A percentile compares a stretch with the other conserved stretches of the same genome.
Evolutionary conservation across 2,329 filamentous ascomycete species (phyloP).

Genomic region (Neofusicoccum sp.): DNA sequence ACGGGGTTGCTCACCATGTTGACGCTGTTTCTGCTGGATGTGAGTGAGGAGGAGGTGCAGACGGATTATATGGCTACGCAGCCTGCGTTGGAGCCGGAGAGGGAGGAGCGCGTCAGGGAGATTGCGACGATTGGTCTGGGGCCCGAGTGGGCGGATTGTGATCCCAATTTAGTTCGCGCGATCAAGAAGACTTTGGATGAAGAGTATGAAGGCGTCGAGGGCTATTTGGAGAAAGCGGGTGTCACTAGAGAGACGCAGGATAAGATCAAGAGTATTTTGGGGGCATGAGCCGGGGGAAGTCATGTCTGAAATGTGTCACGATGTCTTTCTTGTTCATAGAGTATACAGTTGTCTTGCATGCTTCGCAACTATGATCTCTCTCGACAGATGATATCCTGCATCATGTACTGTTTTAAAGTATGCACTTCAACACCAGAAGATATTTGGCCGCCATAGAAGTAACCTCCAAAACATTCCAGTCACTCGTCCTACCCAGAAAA

Average conservation of each 20-base stretch:
- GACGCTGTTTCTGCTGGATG: constrained; percentile 63
- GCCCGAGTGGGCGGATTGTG: constrained; percentile 49
- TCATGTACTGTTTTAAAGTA: no score
- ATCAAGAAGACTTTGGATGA: constrained; percentile 61
- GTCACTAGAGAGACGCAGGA: constrained; percentile 41
- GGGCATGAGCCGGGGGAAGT: background rate
- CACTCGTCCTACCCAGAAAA: no score
- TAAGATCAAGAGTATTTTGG: constrained; percentile 37
- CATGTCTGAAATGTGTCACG: no score
- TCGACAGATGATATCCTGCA: no score
- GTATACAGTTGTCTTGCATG: no score
- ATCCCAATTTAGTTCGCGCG: constrained; percentile 61
- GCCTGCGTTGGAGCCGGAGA: constrained; percentile 62
- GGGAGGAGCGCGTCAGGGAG: constrained; percentile 66
- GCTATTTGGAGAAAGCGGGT: constrained; percentile 68
- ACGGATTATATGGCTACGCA: constrained; percentile 73
- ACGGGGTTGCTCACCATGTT: constrained; percentile 73
- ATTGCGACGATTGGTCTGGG: constrained; percentile 71
- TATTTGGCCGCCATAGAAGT: no score
- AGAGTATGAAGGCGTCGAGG: constrained; percentile 66
- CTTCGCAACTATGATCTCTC: no score
- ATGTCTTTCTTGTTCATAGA: no score
- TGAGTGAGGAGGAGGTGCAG: constrained; percentile 63
- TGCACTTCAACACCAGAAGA: no score
- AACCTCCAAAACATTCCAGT: no score